Conservation (phyloP, 1,284 basidiomycete species). For the Apiotrichum domesticum region DNA sequence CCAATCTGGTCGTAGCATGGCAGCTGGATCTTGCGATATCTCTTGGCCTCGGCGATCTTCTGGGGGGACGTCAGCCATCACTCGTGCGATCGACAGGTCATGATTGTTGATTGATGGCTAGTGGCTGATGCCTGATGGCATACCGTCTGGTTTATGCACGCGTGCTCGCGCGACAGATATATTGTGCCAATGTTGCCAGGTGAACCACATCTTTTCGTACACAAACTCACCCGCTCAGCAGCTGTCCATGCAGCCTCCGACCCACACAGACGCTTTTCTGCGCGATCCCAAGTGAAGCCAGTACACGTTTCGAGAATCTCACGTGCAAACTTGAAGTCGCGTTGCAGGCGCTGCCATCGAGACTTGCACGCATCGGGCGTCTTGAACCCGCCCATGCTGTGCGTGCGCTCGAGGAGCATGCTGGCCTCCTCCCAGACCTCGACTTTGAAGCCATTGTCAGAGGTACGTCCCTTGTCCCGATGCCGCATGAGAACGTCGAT, state of each 20-base stretch:
- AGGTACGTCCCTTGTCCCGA: slow-evolving; percentile 31
- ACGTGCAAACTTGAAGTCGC: slow-evolving; percentile 37
- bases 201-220: too few relatives aligned
- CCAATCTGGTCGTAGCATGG: slow-evolving; percentile 32
- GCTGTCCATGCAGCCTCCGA: slow-evolving; percentile 29
- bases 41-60: slow-evolving; percentile 24
- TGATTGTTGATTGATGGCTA: too few relatives aligned
- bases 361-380: slow-evolving; percentile 42
- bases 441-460: slow-evolving; percentile 41
- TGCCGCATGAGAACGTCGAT: slow-evolving; percentile 28
- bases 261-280: slow-evolving; percentile 24
- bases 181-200: too few relatives aligned
- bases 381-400: slow-evolving; percentile 37
- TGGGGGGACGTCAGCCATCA: slow-evolving; percentile 1
- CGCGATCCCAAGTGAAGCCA: slow-evolving; percentile 31
- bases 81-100: too few relatives aligned
- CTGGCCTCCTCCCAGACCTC: slow-evolving; percentile 39
- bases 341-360: slow-evolving; percentile 40
- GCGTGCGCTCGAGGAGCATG: slow-evolving; percentile 19
- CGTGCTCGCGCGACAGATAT: too few relatives aligned
- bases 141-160: too few relatives aligned
- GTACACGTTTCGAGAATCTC: slow-evolving; percentile 25
- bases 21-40: slow-evolving; percentile 35
- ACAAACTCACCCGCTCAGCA: slow-evolving; percentile 20
- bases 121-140: too few relatives aligned